Conservation (phyloP, 2,329 filamentous ascomycete species). For the Talaromyces sp. region DNA sequence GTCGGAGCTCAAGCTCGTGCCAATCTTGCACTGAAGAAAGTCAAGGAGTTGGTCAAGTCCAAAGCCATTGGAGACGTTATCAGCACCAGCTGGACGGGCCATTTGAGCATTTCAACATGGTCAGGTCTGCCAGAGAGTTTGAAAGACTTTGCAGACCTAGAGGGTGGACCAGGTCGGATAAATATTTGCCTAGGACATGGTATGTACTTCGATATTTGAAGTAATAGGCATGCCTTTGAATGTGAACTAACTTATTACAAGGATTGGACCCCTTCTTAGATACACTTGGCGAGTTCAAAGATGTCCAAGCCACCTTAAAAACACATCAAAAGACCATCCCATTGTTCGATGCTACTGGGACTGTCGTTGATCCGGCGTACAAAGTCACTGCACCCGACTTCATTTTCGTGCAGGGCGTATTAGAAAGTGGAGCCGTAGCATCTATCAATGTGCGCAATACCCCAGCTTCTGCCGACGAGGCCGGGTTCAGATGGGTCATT, state of each 20-base stretch:
- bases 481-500: slow-evolving; percentile 13
- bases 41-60: slow-evolving; percentile 13
- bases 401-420: slow-evolving; percentile 11
- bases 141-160: slow-evolving; percentile 7
- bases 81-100: slow-evolving; percentile 9
- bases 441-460: slow-evolving; percentile 12
- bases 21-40: slow-evolving; percentile 9
- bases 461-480: background rate
- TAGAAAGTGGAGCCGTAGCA: slow-evolving; percentile 12
- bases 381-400: slow-evolving; percentile 12
- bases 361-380: slow-evolving; percentile 4
- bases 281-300: slow-evolving; percentile 15
- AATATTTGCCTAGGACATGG: slow-evolving; percentile 16
- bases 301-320: slow-evolving; percentile 13
- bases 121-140: slow-evolving; percentile 5
- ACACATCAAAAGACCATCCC: slow-evolving; percentile 7
- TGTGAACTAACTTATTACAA: background rate
- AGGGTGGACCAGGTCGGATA: slow-evolving; percentile 9
- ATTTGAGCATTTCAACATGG: slow-evolving; percentile 3
- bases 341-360: slow-evolving; percentile 13
- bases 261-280: slow-evolving; percentile 12
- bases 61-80: slow-evolving; percentile 12
- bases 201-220: background rate
- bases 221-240: background rate
- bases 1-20: slow-evolving; percentile 14